Evolutionary conservation across 805 yeast species (phyloP), one percentile per base, ranked within the genome.

Genomic region (Saccharomycopsis sp.): DNA sequence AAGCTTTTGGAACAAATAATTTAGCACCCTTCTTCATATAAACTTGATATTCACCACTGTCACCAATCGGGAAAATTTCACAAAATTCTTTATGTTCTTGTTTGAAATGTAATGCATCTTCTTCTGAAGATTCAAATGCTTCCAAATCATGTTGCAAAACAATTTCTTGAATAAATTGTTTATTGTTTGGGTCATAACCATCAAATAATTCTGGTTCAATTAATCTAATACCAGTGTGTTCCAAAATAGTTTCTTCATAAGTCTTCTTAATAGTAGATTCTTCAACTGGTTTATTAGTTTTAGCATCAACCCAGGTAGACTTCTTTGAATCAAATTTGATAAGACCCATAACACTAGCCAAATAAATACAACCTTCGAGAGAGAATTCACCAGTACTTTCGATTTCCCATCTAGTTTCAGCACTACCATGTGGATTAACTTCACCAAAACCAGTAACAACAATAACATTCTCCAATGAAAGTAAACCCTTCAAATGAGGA

Each of bases 401-500:
- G 95, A 93, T 93, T 68, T 93, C 97, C 98, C 98, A 93, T 75
- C 98, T 80, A 46, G 98, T 93, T 76, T 97, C 85, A 31, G 98
- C 70, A 64, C 89, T 88, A 77, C 98, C 98, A 96, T 97, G 94
- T 59, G 98, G 98, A 62, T 97, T 94, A 56, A 93, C 97, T 70
- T 93, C 99, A 53, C 96, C 73, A 71, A 90, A 93, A 68, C 99
- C 99, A 38, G 98, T 90, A 50, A 93, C 90, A 53, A 93, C 99
- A 54, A 90, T 76, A 48, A 88, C 93, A 55, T 79, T 78, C 62
- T 89, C 97, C 61, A 90, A 79, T 62, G 93, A 96, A 56, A 93
- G 71, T 74, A 93, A 72, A 49, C 96, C 96, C 64, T 85, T 89
- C 58, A 93, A 74, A 45, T 85, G 81, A 14, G 70, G 62, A 51